Base-by-base conservation (phyloP, 2,329 filamentous ascomycete genomes). In the Aspergillus neotritici region DNA sequence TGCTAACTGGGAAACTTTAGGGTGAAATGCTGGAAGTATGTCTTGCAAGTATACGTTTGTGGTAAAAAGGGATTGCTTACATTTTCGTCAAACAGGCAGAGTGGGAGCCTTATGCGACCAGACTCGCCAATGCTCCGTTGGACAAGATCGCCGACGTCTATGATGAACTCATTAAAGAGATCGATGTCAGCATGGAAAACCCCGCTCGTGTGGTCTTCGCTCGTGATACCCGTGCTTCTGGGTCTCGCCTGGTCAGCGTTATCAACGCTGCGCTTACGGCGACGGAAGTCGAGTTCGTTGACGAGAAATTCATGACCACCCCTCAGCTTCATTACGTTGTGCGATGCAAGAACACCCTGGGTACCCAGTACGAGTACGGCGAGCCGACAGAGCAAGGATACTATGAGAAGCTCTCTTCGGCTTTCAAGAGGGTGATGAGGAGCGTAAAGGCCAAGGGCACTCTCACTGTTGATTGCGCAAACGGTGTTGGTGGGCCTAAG, bases 271-370 rank as follows among this genome's bases (percentile, higher is more conserved):
- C 87, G 13, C 75, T 97, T 51, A 82, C 84, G 48, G 87, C 87
- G 40, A 84, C 85, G 36, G 78, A 79, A 43, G 81, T 84, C 42
- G 80, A 87, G 48, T 84, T 80, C 62, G 81, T 81, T 61, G 91
- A 97, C 73, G 91, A 83, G 72, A 93, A 91, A 69, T 83, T 90
- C 63, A 76, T 96, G 60, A 97, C 93, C 10, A 98, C 93, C 3
- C 93, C 93, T n/a, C 93, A 97, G 71, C 78, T 98, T 46, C 93
- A 98, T 73, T 98, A 98, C 70, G 77, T 97, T 52, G 91, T 91
- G 28, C 87, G 93, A 52, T 94, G 90, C 67, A 80, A 89, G 70
- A 98, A 98, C 72, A 97, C 91, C 1, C 79, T 93, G 58, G 87
- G 86, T 48, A 94, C 87, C 2, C 83, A 86, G 43, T 83, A 89